A percentile compares a stretch with the other conserved stretches of the same genome.
phyloP scores from a whole-genome alignment of 1,284 basidiomycete genomes.

The Irpex sp. region DNA sequence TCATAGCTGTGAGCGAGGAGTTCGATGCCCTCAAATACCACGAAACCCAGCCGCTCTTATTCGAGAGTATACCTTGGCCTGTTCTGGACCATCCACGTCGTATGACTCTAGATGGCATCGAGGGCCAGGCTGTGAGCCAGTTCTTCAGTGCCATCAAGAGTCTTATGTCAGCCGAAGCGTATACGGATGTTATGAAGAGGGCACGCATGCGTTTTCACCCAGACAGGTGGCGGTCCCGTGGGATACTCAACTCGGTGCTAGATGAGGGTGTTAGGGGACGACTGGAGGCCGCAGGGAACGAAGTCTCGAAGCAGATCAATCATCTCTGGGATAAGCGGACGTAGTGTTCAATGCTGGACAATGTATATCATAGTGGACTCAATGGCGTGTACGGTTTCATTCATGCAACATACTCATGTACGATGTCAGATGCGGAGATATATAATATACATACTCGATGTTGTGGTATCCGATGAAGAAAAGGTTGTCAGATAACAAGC shows the following conservation, averaged over 20 bases:
- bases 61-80: slow-evolving; percentile 63
- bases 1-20: slow-evolving; percentile 42
- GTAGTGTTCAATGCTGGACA: not conserved
- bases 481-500: not conserved
- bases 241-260: slow-evolving; percentile 39
- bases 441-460: not conserved
- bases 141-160: slow-evolving; percentile 50
- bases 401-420: not conserved
- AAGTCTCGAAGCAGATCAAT: slow-evolving; percentile 49
- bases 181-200: slow-evolving; percentile 49
- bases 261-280: slow-evolving; percentile 43
- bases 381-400: not conserved
- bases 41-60: slow-evolving; percentile 38
- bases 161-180: slow-evolving; percentile 45
- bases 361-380: not conserved
- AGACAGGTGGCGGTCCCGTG: slow-evolving; percentile 50
- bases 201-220: slow-evolving; percentile 55
- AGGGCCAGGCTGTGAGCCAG: slow-evolving; percentile 56
- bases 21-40: slow-evolving; percentile 55
- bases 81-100: slow-evolving; percentile 33
- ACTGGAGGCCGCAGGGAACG: slow-evolving; percentile 49
- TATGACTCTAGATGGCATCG: slow-evolving; percentile 50
- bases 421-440: not conserved
- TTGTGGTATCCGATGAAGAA: not conserved
- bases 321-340: slow-evolving; percentile 34